A percentile compares a stretch with the other conserved stretches of the same genome.
Conservation (phyloP, 169 alveolate genomes). For the Cryptosporidium andersoni region DNA sequence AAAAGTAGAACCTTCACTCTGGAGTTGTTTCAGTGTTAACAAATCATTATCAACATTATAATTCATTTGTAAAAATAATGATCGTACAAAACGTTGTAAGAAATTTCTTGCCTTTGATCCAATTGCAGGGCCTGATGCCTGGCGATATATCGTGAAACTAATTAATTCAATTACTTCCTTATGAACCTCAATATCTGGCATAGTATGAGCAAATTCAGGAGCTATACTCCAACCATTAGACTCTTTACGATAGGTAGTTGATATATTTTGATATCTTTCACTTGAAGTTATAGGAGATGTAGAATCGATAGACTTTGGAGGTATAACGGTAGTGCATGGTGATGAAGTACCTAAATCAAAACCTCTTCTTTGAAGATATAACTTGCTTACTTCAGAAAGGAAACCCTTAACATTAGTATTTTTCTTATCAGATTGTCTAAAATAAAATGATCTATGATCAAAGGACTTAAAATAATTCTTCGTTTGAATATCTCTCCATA, state of each 20-base stretch:
- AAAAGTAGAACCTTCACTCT: conserved; percentile 50
- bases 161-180: conserved; percentile 66
- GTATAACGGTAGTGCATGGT: background rate
- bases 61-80: conserved; percentile 35
- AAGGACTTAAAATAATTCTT: conserved; percentile 81
- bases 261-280: background rate
- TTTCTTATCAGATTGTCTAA: conserved; percentile 81
- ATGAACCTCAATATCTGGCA: conserved; percentile 71
- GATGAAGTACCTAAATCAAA: conserved; percentile 1
- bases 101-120: conserved; percentile 68
- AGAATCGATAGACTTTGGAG: background rate
- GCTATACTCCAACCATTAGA: conserved; percentile 78
- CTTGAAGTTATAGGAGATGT: background rate
- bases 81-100: conserved; percentile 44
- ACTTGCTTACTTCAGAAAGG: conserved; percentile 70
- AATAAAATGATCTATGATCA: conserved; percentile 83
- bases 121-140: conserved; percentile 68
- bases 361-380: conserved; percentile 72
- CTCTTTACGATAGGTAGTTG: conserved; percentile 51
- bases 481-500: conserved; percentile 79
- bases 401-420: conserved; percentile 76
- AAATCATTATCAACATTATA: conserved; percentile 28
- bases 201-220: conserved; percentile 75
- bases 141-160: conserved; percentile 67
- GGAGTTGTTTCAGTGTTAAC: conserved; percentile 35